Base-by-base conservation (phyloP, 1,284 basidiomycete species). In the Leucoagaricus sp. region DNA sequence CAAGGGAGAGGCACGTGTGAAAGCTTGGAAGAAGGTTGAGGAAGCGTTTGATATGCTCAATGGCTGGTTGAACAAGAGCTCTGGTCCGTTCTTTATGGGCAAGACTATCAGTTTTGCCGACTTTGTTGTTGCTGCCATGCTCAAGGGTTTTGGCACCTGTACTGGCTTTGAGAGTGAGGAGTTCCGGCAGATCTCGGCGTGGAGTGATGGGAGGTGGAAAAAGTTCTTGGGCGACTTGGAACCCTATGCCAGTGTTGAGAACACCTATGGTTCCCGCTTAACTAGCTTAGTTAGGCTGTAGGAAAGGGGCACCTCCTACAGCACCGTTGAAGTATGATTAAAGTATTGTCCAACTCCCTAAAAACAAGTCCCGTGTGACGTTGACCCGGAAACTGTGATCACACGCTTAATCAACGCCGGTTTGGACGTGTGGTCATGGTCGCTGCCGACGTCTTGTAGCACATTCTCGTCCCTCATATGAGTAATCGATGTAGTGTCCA, bases 141-240 rank as follows among this genome's bases (percentile, higher is more conserved):
- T 67, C 3, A 45, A 61, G n/a, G 61, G 49, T 48, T 5, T 62
- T 7, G 62, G 49, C 50, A 36, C 57, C 0, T 45, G 60, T 8
- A 59, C 59, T 34, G 67, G 66, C 5, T 60, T 64, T 33, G 61
- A 66, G 15, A 67, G 62, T 40, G 45, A 58, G 38, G 60, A 65
- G 47, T 69, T 66, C 67, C 58, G 62, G 57, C 59, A 64, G 17
- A 54, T 69, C 28, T 34, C 26, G 25, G 44, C 17, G 9, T 69
- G 68, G 68, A 61, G 67, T 57, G 58, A 55, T 28, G 67, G 68
- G 15, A 57, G 66, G 15, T 69, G 68, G 67, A 19, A 10, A 9
- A 45, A 17, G 31, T 48, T 53, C 12, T 7, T 58, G 29, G 36
- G 42, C 15, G 38, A 31, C 9, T 42, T 42, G 41, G 41, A 42